phyloP scores from a whole-genome alignment of 1,139 yeast species.

The Groenewaldozyma sp. region DNA sequence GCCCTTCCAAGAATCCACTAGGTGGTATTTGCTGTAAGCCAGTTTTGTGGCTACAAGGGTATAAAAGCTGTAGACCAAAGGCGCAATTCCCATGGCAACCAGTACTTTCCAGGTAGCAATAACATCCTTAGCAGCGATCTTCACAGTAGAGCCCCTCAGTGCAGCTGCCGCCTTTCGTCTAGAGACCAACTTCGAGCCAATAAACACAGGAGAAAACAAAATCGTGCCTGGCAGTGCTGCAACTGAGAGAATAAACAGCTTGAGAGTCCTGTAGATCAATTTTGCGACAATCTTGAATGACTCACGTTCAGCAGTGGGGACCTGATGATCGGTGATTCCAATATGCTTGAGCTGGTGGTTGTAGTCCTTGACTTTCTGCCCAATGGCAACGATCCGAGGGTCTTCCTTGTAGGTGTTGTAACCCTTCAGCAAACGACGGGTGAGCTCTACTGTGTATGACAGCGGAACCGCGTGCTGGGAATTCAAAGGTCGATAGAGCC shows the following conservation, averaged over 20 bases:
- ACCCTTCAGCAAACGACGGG: constrained; percentile 73
- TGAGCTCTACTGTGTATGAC: constrained; percentile 63
- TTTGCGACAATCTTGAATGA: constrained; percentile 37
- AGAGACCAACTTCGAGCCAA: constrained; percentile 67
- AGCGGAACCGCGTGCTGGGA: constrained; percentile 68
- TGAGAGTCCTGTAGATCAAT: constrained; percentile 45
- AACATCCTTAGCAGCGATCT: constrained; percentile 85
- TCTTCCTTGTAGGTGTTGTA: constrained; percentile 65
- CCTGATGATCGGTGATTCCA: constrained; percentile 85
- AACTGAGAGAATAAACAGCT: constrained; percentile 44
- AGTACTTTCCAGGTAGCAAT: constrained; percentile 93
- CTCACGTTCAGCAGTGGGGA: constrained; percentile 54
- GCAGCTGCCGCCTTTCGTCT: constrained; percentile 67
- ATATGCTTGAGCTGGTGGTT: constrained; percentile 57
- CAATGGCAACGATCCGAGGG: constrained; percentile 54
- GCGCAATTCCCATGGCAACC: constrained; percentile 83
- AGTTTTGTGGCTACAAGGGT: constrained; percentile 55
- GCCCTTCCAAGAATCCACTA: constrained; percentile 13
- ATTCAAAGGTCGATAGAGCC: constrained; percentile 74
- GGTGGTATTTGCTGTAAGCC: constrained; percentile 18
- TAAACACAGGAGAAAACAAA: constrained; percentile 78
- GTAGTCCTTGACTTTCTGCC: constrained; percentile 54
- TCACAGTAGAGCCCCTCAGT: constrained; percentile 79
- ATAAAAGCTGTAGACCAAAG: constrained; percentile 70
- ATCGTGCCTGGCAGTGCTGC: constrained; percentile 79